Evolutionary conservation across 1,284 basidiomycete genomes (phyloP).

Genomic region (Neonothopanus nambi): DNA sequence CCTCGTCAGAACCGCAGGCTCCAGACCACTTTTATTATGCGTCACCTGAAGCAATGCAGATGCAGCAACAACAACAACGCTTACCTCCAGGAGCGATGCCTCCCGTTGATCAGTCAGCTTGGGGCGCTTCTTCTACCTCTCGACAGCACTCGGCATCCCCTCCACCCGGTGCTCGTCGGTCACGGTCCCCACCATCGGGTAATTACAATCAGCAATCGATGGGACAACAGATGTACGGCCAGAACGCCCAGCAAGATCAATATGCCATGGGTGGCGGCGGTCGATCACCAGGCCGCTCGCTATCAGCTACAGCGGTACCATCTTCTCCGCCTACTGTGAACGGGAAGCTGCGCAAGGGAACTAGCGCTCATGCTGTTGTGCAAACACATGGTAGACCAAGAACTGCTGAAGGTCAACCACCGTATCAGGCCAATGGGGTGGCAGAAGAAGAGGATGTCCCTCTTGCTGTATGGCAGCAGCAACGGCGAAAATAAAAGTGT

Average conservation of each 20-base stretch:
- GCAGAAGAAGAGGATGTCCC: conserved; percentile 77
- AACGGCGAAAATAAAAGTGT: conserved; percentile 52
- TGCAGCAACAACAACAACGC: conserved; percentile 34
- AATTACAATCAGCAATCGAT: conserved; percentile 22
- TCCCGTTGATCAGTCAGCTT: conserved; percentile 41
- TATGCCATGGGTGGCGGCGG: conserved; percentile 28
- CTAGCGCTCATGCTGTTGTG: conserved; percentile 61
- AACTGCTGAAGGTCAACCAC: conserved; percentile 35
- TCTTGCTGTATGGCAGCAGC: conserved; percentile 73
- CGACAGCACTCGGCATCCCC: conserved; percentile 38
- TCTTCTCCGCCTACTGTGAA: conserved; percentile 43
- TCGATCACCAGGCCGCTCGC: conserved; percentile 56
- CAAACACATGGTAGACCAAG: conserved; percentile 41
- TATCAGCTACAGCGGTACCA: conserved; percentile 61
- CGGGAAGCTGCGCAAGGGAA: conserved; percentile 61
- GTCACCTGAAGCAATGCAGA: conserved; percentile 27
- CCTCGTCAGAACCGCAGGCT: conserved; percentile 11
- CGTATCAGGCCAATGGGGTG: conserved; percentile 27
- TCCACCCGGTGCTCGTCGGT: conserved; percentile 31
- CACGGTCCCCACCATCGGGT: conserved; percentile 35
- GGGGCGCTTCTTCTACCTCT: conserved; percentile 22
- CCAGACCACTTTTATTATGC: conserved; percentile 32
- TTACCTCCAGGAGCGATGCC: conserved; percentile 66
- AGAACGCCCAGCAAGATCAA: conserved; percentile 33
- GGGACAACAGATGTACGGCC: conserved; percentile 21